Evolutionary conservation across 1,284 basidiomycete species (phyloP), one percentile per base, ranked within the genome.

Genomic region (Rhodotorula sp.): DNA sequence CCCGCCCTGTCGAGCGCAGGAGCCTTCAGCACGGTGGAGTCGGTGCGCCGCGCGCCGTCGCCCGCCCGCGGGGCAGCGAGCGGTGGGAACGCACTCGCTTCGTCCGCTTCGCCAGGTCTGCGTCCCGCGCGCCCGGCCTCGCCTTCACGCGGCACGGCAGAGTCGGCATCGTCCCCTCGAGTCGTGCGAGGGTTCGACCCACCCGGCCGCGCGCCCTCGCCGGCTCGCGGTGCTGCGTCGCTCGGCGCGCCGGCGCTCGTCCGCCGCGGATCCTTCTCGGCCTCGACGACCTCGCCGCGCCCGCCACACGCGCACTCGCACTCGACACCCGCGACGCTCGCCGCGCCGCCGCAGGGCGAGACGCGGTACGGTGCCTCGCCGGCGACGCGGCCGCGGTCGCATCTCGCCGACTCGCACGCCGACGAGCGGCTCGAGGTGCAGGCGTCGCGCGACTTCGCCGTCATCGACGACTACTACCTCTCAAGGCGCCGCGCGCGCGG

Each of bases 381-480:
- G 4, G 25, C 48, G n/a, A 61, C 46, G 17, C 60, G 70, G 1
- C 62, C 61, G 41, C 62, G 46, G 27, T 67, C 49, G 12, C 45
- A n/a, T 2, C 49, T 49, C n/a, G 63, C 61, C 14, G 53, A 66
- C 59, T 23, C 8, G 10, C 19, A n/a, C 14, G 56, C 55, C 10
- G 66, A 72, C 42, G 48, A 65, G 63, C 46, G 34, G 7, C 64
- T 72, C 60, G 70, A 72, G 46, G 19, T 66, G 4, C 50, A 34
- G 16, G 70, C 70, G 16, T 59, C 54, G 45, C 9, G 70, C 7
- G 70, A 72, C 64, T 58, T 72, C 34, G 60, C 53, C 41, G 50
- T 61, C 27, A 46, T 72, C 27, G 70, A 72, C 19, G 61, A 57
- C 34, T 67, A 67, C 66, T 62, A 67, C 48, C 44, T 48, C 7